These are phyloP conservation scores for Marasmius tenuissimus DNA, from an alignment of 1,284 basidiomycete species.

Conservation along the genomic window DNA sequence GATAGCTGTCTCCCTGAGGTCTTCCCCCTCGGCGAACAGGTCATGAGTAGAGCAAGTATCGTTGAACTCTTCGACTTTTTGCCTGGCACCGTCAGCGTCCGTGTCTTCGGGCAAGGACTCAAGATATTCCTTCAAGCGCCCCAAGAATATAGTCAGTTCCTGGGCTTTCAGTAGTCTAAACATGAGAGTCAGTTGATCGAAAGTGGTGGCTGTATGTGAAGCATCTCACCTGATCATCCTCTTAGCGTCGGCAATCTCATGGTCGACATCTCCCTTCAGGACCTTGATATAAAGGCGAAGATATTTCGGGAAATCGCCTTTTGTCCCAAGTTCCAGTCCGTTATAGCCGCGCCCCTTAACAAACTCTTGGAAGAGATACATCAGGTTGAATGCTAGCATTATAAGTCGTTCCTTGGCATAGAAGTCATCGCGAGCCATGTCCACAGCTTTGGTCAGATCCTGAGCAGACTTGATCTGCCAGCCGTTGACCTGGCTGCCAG, in stretches of 20 bases:
- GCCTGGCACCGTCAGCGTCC: not conserved
- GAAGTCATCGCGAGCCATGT: slow-evolving; percentile 39
- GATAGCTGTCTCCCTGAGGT: not conserved
- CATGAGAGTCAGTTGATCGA: too few species aligned
- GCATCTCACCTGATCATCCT: too few species aligned
- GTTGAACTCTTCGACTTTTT: not conserved
- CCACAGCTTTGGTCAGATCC: slow-evolving; percentile 33
- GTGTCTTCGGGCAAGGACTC: not conserved
- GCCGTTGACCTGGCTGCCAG: slow-evolving; percentile 14
- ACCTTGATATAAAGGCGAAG: slow-evolving; percentile 1
- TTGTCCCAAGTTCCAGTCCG: slow-evolving; percentile 19
- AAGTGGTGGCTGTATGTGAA: too few species aligned
- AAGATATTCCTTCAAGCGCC: not conserved
- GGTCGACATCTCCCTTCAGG: not conserved
- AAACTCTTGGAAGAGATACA: slow-evolving; percentile 42
- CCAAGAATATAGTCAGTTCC: not conserved
- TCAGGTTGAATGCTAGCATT: slow-evolving; percentile 48
- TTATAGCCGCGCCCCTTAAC: slow-evolving; percentile 43
- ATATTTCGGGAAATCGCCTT: not conserved
- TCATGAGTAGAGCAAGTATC: not conserved
- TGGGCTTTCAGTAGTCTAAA: not conserved
- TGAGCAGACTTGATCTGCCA: slow-evolving; percentile 22
- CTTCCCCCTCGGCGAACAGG: not conserved
- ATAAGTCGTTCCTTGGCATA: slow-evolving; percentile 31
- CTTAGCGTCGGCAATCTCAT: too few species aligned